Base-by-base conservation (phyloP, 2,329 filamentous ascomycete species). In the Endoconidiophora polonica region DNA sequence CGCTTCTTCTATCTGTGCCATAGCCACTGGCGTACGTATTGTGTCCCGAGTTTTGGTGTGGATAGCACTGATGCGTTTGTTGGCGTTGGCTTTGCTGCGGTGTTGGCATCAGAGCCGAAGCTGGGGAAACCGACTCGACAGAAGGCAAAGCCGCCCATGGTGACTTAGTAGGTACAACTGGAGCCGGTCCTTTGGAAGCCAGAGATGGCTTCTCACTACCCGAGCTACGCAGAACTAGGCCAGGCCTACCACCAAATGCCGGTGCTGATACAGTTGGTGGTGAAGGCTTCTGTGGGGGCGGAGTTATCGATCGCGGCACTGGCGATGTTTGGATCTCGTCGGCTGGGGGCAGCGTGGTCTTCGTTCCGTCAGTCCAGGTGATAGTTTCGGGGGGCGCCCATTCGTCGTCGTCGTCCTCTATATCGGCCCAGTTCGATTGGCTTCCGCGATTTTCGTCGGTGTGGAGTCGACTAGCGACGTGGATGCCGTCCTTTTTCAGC, bases 61-160 rank as follows among this genome's bases (percentile, higher is more conserved):
- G 33, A 12, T 26, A 22, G 36, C n/a, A n/a, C 24, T 58, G 56
- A 40, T 57, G 52, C 44, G 60, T 60, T 2, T 57, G 57, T 40
- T 58, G 59, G 22, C 57, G 46, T 12, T 58, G 58, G 20, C 58
- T 57, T 51, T 63, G 61, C 16, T 54, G 57, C 18, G 59, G 54
- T 29, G 54, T 54, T n/a, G 58, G 55, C 16, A 57, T 50, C 7
- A 36, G 36, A 12, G 48, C 16, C 5, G 73, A 65, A 14, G 80
- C 66, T 0, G 84, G 87, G 1, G 86, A 78, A 0, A 82, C 75
- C 61, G 81, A 90, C 9, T 94, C 86, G 5, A 95, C 76, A 1
- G 86, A 86, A 12, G 90, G 90, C 24, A 96, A 66, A 33, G 81
- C 62, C 22, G 90, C 90, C 90, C 90, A 96, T 3, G 90, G 90